Conservation (phyloP, 108 stramenopile genomes). For the Nitzschia inconspicua region DNA sequence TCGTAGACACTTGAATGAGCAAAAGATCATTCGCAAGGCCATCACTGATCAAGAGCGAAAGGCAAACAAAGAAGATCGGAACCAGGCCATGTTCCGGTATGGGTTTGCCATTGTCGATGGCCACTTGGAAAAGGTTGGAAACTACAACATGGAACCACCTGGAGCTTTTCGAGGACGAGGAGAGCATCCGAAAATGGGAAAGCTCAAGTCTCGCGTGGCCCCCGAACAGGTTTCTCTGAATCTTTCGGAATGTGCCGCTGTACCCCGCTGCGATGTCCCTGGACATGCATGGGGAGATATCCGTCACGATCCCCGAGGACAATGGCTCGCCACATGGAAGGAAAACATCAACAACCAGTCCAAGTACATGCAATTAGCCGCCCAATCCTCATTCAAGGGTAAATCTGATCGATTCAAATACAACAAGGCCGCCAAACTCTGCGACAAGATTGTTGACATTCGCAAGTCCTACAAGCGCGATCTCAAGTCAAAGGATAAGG, state of each 20-base stretch:
- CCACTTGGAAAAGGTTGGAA: constrained; percentile 94
- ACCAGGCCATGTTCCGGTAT: constrained; percentile 74
- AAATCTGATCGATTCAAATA: constrained; percentile 97
- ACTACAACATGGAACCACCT: constrained; percentile 96
- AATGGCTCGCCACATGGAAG: constrained; percentile 98
- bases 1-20: constrained; percentile 78
- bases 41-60: constrained; percentile 95
- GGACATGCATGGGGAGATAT: constrained; percentile 97
- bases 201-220: constrained; percentile 87
- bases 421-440: constrained; percentile 95
- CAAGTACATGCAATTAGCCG: constrained; percentile 99
- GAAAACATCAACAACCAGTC: constrained; percentile 94
- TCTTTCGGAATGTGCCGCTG: constrained; percentile 75
- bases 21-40: constrained; percentile 88
- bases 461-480: constrained; percentile 90
- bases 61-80: constrained; percentile 81
- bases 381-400: constrained; percentile 97
- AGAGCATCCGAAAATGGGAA: constrained; percentile 99
- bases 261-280: constrained; percentile 88
- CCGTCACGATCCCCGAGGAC: constrained; percentile 94
- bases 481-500: constrained; percentile 72
- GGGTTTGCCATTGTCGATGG: constrained; percentile 96
- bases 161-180: constrained; percentile 98
- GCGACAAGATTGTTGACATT: constrained; percentile 94
- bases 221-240: constrained; percentile 93